phyloP scores from a whole-genome alignment of 2,329 filamentous ascomycete species.

The Botrytis pseudocinerea region DNA sequence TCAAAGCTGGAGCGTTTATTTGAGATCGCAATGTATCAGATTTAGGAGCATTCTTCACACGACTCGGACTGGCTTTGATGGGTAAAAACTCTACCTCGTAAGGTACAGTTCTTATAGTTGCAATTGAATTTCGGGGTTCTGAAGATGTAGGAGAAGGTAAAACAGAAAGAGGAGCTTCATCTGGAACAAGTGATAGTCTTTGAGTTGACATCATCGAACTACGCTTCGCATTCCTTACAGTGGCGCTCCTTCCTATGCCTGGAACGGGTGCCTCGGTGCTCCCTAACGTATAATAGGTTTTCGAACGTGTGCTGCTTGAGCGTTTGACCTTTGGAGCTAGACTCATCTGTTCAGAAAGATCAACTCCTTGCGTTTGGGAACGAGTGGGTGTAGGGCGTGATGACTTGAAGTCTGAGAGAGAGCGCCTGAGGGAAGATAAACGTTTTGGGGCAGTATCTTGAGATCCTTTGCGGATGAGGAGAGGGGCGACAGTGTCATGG shows the following conservation, averaged over 20 bases:
- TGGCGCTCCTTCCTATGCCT: neutral
- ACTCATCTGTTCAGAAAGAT: neutral
- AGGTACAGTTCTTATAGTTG: neutral
- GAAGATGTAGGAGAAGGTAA: neutral
- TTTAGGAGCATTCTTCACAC: neutral
- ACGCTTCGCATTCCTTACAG: neutral
- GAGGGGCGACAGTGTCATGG: conserved; percentile 8
- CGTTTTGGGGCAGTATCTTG: neutral
- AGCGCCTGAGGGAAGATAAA: conserved; percentile 7
- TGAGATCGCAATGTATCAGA: neutral
- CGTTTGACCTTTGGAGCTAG: neutral
- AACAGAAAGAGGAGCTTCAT: neutral
- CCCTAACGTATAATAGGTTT: conserved; percentile 12
- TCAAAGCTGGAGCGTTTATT: neutral
- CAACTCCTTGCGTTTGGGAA: neutral
- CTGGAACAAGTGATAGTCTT: neutral
- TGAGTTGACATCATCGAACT: neutral
- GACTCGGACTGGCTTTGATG: neutral
- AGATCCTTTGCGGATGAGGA: neutral
- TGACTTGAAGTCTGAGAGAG: conserved; percentile 7
- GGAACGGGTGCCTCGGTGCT: neutral
- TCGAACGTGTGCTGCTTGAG: neutral
- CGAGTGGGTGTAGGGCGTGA: neutral
- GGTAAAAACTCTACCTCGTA: neutral
- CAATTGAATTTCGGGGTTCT: neutral